A percentile compares a stretch with the other conserved stretches of the same genome.
Conservation (phyloP, 2,329 filamentous ascomycete genomes). For the Pestalotiopsis sp. region DNA sequence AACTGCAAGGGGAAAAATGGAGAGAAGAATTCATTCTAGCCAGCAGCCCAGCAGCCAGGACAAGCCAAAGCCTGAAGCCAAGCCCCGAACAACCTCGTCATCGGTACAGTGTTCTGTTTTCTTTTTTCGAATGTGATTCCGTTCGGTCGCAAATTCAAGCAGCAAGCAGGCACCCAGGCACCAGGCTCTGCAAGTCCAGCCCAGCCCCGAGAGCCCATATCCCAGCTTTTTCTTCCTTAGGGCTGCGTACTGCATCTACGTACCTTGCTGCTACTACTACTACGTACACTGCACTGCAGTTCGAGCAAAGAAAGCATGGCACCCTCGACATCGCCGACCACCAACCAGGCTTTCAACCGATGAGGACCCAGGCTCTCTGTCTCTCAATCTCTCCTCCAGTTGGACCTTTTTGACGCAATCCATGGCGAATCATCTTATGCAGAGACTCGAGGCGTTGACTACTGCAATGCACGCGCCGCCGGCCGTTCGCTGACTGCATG, state of each 20-base stretch:
- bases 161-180: too few species aligned
- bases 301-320: background rate
- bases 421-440: background rate
- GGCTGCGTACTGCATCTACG: too few species aligned
- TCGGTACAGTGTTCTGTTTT: too few species aligned
- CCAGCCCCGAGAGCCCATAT: too few species aligned
- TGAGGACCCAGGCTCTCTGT: background rate
- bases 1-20: conserved; percentile 9
- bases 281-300: background rate
- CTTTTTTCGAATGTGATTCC: too few species aligned
- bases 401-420: background rate
- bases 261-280: background rate
- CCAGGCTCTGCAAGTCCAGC: too few species aligned
- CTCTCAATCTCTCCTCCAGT: background rate
- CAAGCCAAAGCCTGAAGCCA: too few species aligned
- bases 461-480: background rate
- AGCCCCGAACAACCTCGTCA: background rate
- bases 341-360: background rate
- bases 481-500: background rate
- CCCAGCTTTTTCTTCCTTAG: too few species aligned
- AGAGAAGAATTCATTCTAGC: background rate
- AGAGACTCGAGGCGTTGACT: background rate
- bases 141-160: too few species aligned
- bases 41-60: too few species aligned
- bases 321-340: background rate